Evolutionary conservation across 352 stramenopile species (phyloP).

Genomic region (Elongisporangium prolatum): DNA sequence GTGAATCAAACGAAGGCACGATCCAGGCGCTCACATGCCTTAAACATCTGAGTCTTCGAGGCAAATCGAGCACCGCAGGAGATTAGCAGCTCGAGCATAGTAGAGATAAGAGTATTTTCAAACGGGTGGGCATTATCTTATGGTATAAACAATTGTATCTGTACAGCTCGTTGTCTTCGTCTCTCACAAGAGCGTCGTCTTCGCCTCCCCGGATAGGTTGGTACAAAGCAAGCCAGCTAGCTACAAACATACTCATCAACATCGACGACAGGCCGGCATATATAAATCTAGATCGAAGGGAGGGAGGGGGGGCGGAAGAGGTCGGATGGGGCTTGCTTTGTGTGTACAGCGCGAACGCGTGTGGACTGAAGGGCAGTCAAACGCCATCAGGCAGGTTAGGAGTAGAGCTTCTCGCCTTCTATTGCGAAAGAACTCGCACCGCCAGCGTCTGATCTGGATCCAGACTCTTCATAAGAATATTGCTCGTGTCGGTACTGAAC

Average conservation of each 20-base stretch:
- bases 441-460: not conserved
- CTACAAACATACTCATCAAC: slow-evolving; percentile 7
- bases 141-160: not conserved
- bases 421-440: slow-evolving; percentile 37
- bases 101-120: slow-evolving; percentile 19
- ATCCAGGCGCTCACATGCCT: slow-evolving; percentile 68
- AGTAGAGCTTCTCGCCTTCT: slow-evolving; percentile 75
- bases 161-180: not conserved
- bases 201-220: not conserved
- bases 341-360: slow-evolving; percentile 1
- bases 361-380: not conserved
- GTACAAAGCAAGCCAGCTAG: not conserved
- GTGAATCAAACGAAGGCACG: slow-evolving; percentile 30
- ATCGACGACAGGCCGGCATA: slow-evolving; percentile 9
- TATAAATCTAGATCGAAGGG: slow-evolving; percentile 13
- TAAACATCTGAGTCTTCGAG: slow-evolving; percentile 61
- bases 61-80: slow-evolving; percentile 21
- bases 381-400: slow-evolving; percentile 29
- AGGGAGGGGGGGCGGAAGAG: not conserved
- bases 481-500: slow-evolving; percentile 7
- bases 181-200: not conserved
- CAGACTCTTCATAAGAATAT: not conserved
- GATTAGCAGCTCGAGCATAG: not conserved
- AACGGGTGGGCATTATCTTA: slow-evolving; percentile 1
- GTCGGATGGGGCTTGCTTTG: not conserved